A percentile compares a stretch with the other conserved stretches of the same genome.
phyloP scores from a whole-genome alignment of 2,329 filamentous ascomycete species.

The Fusarium sp. region DNA sequence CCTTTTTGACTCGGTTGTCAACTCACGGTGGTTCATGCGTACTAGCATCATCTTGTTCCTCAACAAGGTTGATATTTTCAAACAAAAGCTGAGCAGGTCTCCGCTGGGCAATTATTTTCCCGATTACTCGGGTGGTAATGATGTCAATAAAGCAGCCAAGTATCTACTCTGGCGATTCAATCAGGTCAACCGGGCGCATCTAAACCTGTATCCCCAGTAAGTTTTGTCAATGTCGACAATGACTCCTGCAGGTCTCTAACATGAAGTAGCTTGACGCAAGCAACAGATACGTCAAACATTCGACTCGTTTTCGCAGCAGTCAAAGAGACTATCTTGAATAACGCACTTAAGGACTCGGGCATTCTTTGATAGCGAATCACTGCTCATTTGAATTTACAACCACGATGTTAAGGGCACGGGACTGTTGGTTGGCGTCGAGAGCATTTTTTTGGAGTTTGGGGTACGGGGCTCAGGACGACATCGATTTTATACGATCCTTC shows the following conservation, averaged over 20 bases:
- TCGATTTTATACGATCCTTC: slow-evolving; percentile 40
- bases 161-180: slow-evolving; percentile 99
- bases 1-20: slow-evolving; percentile 97
- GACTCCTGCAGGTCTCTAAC: slow-evolving; percentile 28
- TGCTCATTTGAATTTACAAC: slow-evolving; percentile 33
- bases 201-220: slow-evolving; percentile 98
- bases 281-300: slow-evolving; percentile 98
- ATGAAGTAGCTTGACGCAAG: slow-evolving; percentile 85
- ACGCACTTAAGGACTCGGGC: slow-evolving; percentile 96
- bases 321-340: slow-evolving; percentile 98
- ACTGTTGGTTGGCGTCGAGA: slow-evolving; percentile 44
- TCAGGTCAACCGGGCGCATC: slow-evolving; percentile 94
- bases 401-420: slow-evolving; percentile 42
- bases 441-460: slow-evolving; percentile 45
- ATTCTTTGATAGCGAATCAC: slow-evolving; percentile 74
- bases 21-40: slow-evolving; percentile 98
- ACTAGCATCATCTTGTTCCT: slow-evolving; percentile 99
- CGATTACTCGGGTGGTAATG: slow-evolving; percentile 96
- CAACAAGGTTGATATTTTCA: slow-evolving; percentile 99
- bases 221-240: slow-evolving; percentile 48
- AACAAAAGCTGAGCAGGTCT: slow-evolving; percentile 89
- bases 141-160: slow-evolving; percentile 97
- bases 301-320: slow-evolving; percentile 97
- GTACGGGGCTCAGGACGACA: slow-evolving; percentile 38
- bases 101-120: slow-evolving; percentile 96